A percentile compares a stretch with the other conserved stretches of the same genome.
Evolutionary conservation across 1,284 basidiomycete genomes (phyloP).

Genomic region (Sporisorium graminicola): DNA sequence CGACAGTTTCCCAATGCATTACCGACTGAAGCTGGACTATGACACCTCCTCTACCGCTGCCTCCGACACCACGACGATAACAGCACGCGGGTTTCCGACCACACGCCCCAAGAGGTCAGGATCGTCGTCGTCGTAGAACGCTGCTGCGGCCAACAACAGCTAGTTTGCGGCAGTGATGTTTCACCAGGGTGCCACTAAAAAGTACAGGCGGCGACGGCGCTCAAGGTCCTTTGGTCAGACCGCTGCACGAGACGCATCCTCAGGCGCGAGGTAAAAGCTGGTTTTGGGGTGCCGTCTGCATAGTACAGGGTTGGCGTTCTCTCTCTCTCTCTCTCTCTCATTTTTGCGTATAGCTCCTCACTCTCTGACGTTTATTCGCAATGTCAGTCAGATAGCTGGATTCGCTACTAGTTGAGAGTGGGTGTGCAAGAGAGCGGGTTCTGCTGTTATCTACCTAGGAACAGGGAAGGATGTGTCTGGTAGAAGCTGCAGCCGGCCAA

Average conservation of each 20-base stretch:
- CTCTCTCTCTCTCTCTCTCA: too few species aligned
- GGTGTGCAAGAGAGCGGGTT: too few species aligned
- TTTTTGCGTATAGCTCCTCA: too few species aligned
- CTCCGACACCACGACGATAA: not conserved
- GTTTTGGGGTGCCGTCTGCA: too few species aligned
- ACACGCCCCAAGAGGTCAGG: not conserved
- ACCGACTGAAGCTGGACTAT: not conserved
- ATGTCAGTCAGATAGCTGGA: too few species aligned
- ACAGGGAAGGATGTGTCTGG: not conserved
- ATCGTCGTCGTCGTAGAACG: not conserved
- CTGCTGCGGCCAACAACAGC: not conserved
- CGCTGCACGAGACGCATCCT: conserved; percentile 14
- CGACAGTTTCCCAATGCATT: not conserved
- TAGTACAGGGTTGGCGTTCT: too few species aligned
- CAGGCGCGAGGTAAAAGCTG: too few species aligned
- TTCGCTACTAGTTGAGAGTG: too few species aligned
- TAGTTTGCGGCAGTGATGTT: not conserved
- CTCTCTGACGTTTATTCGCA: too few species aligned
- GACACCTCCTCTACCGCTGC: not conserved
- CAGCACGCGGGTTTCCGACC: not conserved
- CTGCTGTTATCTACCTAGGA: too few species aligned
- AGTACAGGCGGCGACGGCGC: not conserved
- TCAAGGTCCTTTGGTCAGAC: not conserved
- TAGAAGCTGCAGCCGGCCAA: not conserved
- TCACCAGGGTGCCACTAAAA: not conserved